Evolutionary conservation across 768 basidiomycete species (phyloP).

Genomic region (Termitomyces sp.): DNA sequence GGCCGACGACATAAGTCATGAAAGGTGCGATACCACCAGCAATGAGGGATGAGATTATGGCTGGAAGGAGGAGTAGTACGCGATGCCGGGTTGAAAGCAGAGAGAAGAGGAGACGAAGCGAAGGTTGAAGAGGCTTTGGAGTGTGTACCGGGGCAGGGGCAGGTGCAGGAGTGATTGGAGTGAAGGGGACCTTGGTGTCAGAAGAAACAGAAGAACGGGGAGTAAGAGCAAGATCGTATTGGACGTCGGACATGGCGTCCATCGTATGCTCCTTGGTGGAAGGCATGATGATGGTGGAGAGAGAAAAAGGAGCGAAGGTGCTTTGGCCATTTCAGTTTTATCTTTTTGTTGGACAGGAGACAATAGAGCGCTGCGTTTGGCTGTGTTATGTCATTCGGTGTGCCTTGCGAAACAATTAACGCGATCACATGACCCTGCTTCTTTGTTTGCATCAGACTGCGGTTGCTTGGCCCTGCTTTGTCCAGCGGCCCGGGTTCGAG

Average conservation of each 20-base stretch:
- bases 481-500: conserved; percentile 71
- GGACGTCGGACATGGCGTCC: conserved; percentile 10
- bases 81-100: conserved; percentile 57
- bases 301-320: neutral
- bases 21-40: conserved; percentile 77
- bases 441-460: too few relatives aligned
- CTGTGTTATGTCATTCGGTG: neutral
- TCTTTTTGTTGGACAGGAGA: conserved; percentile 5
- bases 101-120: conserved; percentile 53
- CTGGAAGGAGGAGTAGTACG: conserved; percentile 60
- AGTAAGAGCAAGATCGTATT: conserved; percentile 14
- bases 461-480: too few relatives aligned
- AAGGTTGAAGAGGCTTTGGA: conserved; percentile 18
- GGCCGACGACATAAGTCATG: conserved; percentile 83
- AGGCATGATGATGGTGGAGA: conserved; percentile 18
- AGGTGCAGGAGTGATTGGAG: neutral
- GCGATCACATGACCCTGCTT: too few relatives aligned
- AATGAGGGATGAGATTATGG: conserved; percentile 55
- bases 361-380: conserved; percentile 5
- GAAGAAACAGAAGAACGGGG: conserved; percentile 16
- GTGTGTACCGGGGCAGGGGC: neutral
- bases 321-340: neutral
- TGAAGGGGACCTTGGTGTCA: conserved; percentile 9
- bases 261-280: conserved; percentile 16
- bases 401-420: conserved; percentile 5